These are phyloP conservation scores for Teratosphaeria destructans DNA, from an alignment of 2,329 filamentous ascomycete genomes.

Conservation along the genomic window DNA sequence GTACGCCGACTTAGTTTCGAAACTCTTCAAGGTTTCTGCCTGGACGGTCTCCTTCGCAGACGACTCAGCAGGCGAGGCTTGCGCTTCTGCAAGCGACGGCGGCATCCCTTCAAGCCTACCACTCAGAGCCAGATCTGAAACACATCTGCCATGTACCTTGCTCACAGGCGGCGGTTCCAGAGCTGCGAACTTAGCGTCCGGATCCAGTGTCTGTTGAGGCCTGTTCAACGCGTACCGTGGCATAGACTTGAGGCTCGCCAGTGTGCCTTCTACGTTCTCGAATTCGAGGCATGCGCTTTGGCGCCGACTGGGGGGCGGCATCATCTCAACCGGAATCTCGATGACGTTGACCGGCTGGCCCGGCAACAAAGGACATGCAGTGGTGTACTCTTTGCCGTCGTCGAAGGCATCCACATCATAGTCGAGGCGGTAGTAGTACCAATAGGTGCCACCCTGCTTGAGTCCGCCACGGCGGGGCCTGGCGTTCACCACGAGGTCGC, in stretches of 20 bases:
- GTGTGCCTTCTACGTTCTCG: slow-evolving; percentile 11
- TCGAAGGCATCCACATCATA: slow-evolving; percentile 69
- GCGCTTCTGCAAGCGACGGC: not conserved
- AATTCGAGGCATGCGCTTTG: slow-evolving; percentile 21
- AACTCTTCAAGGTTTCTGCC: not conserved
- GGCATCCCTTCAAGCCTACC: slow-evolving; percentile 11
- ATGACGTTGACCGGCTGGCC: slow-evolving; percentile 81
- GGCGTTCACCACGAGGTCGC: slow-evolving; percentile 43
- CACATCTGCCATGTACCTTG: slow-evolving; percentile 19
- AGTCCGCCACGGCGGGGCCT: slow-evolving; percentile 62
- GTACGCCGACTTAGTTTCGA: not conserved
- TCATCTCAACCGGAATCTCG: slow-evolving; percentile 60
- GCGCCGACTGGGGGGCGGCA: slow-evolving; percentile 14
- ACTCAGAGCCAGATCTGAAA: slow-evolving; percentile 21
- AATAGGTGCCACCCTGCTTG: slow-evolving; percentile 88
- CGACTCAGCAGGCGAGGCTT: not conserved
- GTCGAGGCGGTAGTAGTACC: slow-evolving; percentile 92
- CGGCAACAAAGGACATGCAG: slow-evolving; percentile 71
- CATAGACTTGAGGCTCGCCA: slow-evolving; percentile 5
- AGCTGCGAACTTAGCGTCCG: slow-evolving; percentile 16
- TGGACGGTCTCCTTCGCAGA: not conserved
- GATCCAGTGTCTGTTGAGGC: slow-evolving; percentile 17
- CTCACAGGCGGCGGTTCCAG: slow-evolving; percentile 21
- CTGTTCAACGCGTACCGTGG: not conserved
- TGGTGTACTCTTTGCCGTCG: slow-evolving; percentile 60